Evolutionary conservation across 2,329 filamentous ascomycete genomes (phyloP), one percentile per base, ranked within the genome.

Genomic region (Alternaria dauci): DNA sequence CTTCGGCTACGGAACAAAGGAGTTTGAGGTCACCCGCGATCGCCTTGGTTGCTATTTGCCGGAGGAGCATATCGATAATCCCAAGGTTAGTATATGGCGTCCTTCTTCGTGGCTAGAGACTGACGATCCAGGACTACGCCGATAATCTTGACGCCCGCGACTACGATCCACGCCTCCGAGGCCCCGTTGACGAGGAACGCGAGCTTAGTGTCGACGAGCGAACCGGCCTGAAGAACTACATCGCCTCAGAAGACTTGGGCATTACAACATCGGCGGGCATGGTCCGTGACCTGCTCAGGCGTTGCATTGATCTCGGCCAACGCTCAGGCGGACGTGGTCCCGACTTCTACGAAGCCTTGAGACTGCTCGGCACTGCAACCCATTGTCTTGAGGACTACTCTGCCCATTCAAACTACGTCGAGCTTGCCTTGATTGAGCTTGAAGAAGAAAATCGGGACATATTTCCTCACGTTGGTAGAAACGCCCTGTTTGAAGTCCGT

Each of bases 381-480:
- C 94, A 98, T 81, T 97, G 93, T 76, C 81, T 97, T 25, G 94
- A 76, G 87, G 94, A 97, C 76, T 98, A 90, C 81, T 89, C 93
- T 55, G 94, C 94, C 16, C 94, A 97, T 81, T 96, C 92, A 77
- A 97, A 97, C 83, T 97, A 96, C 80, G 88, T 86, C 14, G 94
- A 97, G 78, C 87, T 97, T 59, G 92, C 91, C 59, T 84, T 97
- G 48, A 93, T 95, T 70, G 93, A 97, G 77, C 80, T 97, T 71
- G 93, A 93, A 52, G 93, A 95, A 79, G 83, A 81, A 1, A 50
- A 50, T 20, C 46, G 3, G 6, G 86, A 91, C 62, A 81, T 97
- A 61, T 97, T 97, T 78, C 92, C 94, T 26, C 93, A 97, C 73
- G 92, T 95, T 55, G 94, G 94, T 36, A 85, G 88, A 59, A 81